A percentile compares a stretch with the other conserved stretches of the same genome.
Conservation (phyloP, 352 stramenopile species). For the Pythium sukuiense region DNA sequence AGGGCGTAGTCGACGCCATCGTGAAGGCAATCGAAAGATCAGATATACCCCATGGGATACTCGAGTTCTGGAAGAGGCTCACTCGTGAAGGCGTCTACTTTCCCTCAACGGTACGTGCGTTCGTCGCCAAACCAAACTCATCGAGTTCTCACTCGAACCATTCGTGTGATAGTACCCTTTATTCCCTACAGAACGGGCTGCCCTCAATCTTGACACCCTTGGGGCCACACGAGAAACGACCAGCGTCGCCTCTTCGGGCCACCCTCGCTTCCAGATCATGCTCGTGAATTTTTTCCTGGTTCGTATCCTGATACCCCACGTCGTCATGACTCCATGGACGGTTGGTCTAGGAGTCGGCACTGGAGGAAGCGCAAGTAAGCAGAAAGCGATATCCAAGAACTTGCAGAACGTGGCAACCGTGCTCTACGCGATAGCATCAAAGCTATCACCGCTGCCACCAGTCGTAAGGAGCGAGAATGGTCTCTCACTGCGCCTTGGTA, state of each 20-base stretch:
- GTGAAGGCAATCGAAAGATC: conserved; percentile 47
- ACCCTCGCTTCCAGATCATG: conserved; percentile 52
- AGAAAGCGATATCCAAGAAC: conserved; percentile 29
- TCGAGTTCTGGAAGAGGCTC: conserved; percentile 59
- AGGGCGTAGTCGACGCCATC: conserved; percentile 51
- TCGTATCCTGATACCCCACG: conserved; percentile 56
- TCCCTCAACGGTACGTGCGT: conserved; percentile 40
- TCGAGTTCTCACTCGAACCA: not conserved
- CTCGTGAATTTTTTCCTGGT: conserved; percentile 65
- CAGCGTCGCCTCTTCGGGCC: not conserved
- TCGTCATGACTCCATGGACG: conserved; percentile 55
- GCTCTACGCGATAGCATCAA: conserved; percentile 47
- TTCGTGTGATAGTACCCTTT: conserved; percentile 45
- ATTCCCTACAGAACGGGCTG: conserved; percentile 40
- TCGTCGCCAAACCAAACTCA: not conserved
- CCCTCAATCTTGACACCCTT: conserved; percentile 56
- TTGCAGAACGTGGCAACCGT: conserved; percentile 49
- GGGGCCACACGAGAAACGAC: conserved; percentile 52
- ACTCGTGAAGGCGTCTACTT: conserved; percentile 67
- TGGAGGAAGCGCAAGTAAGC: not conserved
- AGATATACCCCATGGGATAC: conserved; percentile 51
- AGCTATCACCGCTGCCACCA: conserved; percentile 45
- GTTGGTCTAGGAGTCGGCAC: conserved; percentile 33
- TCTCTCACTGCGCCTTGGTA: not conserved
- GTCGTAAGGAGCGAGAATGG: conserved; percentile 7